Evolutionary conservation across 208 protist species (phyloP), one percentile per base, ranked within the genome.

Genomic region (Endotrypanum monterogeii): DNA sequence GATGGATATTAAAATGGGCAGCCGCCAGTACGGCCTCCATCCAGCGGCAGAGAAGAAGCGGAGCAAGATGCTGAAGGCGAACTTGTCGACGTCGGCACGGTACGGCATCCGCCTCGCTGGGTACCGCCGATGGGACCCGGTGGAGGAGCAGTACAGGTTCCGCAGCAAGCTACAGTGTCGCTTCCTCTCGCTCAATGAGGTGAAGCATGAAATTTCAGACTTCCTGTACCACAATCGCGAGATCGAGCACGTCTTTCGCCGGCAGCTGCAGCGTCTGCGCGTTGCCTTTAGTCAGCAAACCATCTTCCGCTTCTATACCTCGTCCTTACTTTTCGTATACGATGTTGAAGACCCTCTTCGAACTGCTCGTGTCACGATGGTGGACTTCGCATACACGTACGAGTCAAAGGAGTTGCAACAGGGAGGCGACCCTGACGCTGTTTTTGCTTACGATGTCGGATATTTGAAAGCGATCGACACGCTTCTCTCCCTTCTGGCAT

Each of bases 361-460:
- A 35, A 94, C 89, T n/a, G 74, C 78, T 30, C 92, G 92, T 1
- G 73, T 96, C 44, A 88, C 90, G 48, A 96, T 96, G 92, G 89
- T 96, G 1, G 92, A 96, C 80, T 96, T 96, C 71, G 92, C 92
- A 16, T 96, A 91, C 80, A 94, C 92, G 3, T 96, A 96, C 74
- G 89, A 94, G 61, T 78, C 82, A 20, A 73, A 74, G 46, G 92
- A 96, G 67, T 81, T 96, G 57, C 55, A 73, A 52, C 72, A 81
- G 32, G 89, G 77, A 65, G 75, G 82, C 2, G 92, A 96, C 60
- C 72, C 80, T 5, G 89, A 93, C 56, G 90, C 87, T 1, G 73
- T 79, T 37, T 80, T 84, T 23, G 81, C 81, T 44, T 84, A 84
- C 56, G 92, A 96, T 58, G 74, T 92, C n/a, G 86, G 90, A 18